A percentile compares a stretch with the other conserved stretches of the same genome.
Conservation (phyloP, 306 rosid species). For the Styphnolobium japonicum region DNA sequence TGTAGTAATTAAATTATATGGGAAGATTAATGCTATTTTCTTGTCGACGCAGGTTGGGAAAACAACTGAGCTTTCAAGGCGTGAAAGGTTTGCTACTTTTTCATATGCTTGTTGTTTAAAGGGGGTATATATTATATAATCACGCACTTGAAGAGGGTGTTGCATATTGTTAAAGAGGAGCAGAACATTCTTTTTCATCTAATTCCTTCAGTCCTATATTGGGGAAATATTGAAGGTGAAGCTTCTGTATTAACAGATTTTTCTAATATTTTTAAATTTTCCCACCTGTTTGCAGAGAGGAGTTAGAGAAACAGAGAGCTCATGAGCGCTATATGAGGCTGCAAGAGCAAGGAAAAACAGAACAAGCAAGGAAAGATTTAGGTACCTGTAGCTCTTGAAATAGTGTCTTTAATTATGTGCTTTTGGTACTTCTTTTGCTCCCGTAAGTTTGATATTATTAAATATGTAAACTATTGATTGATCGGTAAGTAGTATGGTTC, state of each 20-base stretch:
- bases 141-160: neutral
- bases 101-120: conserved; percentile 19
- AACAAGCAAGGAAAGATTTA: conserved; percentile 86
- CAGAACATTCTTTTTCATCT: neutral
- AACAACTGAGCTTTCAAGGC: conserved; percentile 92
- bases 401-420: neutral
- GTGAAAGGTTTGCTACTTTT: conserved; percentile 68
- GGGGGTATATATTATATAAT: neutral
- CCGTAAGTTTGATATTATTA: neutral
- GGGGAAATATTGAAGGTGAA: neutral
- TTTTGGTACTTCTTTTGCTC: neutral
- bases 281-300: conserved; percentile 58
- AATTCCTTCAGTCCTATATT: neutral
- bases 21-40: conserved; percentile 14
- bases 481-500: neutral
- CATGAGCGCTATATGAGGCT: conserved; percentile 86
- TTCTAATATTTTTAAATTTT: neutral
- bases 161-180: neutral
- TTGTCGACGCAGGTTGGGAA: conserved; percentile 53
- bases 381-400: conserved; percentile 44
- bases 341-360: conserved; percentile 96
- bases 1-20: neutral
- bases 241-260: neutral
- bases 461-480: neutral
- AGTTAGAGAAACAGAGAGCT: conserved; percentile 81